phyloP scores from a whole-genome alignment of 2,329 filamentous ascomycete genomes.

The Trichophaea hybrida region DNA sequence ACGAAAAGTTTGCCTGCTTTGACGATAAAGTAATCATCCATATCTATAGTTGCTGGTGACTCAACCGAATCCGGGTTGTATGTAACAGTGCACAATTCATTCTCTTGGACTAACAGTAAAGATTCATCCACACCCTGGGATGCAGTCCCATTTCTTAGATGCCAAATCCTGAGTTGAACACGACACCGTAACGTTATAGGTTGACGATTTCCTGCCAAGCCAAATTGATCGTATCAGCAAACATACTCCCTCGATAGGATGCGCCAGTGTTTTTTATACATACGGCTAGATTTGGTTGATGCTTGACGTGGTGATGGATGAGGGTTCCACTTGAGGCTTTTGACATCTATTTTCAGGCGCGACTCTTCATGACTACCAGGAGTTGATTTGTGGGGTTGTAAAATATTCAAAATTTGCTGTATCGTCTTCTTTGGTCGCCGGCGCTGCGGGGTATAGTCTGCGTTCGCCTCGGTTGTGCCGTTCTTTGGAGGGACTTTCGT shows the following conservation, averaged over 20 bases:
- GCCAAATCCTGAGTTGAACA: background rate
- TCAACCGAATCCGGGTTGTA: conserved; percentile 7
- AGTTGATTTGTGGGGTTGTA: background rate
- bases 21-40: conserved; percentile 20
- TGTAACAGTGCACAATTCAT: conserved; percentile 18
- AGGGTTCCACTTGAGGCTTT: background rate
- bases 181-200: background rate
- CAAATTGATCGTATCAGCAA: background rate
- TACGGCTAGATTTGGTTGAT: background rate
- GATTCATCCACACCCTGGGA: conserved; percentile 6
- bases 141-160: conserved; percentile 2
- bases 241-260: background rate
- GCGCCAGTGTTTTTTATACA: background rate
- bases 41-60: conserved; percentile 16
- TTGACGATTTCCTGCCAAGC: background rate
- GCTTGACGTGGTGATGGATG: background rate
- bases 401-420: background rate
- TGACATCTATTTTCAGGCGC: background rate
- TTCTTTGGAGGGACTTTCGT: background rate
- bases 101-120: conserved; percentile 14
- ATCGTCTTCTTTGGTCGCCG: background rate
- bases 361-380: background rate
- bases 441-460: background rate
- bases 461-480: background rate
- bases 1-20: conserved; percentile 21